phyloP scores from a whole-genome alignment of 2,329 filamentous ascomycete genomes.

The Orbilia blumenaviensis region DNA sequence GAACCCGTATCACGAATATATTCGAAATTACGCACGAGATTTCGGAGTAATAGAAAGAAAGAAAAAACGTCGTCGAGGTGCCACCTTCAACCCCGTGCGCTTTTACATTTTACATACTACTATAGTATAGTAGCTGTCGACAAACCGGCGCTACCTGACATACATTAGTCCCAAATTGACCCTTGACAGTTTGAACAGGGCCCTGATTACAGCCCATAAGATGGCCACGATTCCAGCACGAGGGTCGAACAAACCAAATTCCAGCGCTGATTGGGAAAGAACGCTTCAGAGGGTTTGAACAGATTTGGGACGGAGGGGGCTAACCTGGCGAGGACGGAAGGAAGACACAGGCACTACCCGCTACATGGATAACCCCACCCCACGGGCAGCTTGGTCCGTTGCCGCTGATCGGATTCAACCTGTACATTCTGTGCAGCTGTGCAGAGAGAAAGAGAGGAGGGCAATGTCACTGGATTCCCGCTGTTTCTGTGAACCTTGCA shows the following conservation, averaged over 20 bases:
- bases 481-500: slow-evolving; percentile 46
- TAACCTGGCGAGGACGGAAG: slow-evolving; percentile 48
- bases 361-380: slow-evolving; percentile 53
- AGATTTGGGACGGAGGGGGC: slow-evolving; percentile 33
- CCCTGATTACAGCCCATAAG: slow-evolving; percentile 26
- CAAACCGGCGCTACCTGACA: slow-evolving; percentile 6
- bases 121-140: neutral
- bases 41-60: slow-evolving; percentile 18
- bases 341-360: slow-evolving; percentile 49
- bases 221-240: slow-evolving; percentile 40
- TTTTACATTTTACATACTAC: slow-evolving; percentile 8
- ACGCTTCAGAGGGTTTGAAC: neutral
- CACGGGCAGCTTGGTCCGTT: slow-evolving; percentile 51
- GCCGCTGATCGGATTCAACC: slow-evolving; percentile 36
- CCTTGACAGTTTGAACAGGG: slow-evolving; percentile 11
- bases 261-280: slow-evolving; percentile 11
- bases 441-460: neutral
- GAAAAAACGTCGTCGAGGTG: neutral
- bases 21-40: slow-evolving; percentile 38
- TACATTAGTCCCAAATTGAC: slow-evolving; percentile 12
- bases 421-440: too few relatives aligned
- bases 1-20: slow-evolving; percentile 14
- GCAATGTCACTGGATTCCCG: slow-evolving; percentile 23
- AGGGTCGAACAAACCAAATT: slow-evolving; percentile 1
- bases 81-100: neutral